Evolutionary conservation across 257 asterid species (phyloP), one percentile per base, ranked within the genome.

Genomic region (Solanum chilense): DNA sequence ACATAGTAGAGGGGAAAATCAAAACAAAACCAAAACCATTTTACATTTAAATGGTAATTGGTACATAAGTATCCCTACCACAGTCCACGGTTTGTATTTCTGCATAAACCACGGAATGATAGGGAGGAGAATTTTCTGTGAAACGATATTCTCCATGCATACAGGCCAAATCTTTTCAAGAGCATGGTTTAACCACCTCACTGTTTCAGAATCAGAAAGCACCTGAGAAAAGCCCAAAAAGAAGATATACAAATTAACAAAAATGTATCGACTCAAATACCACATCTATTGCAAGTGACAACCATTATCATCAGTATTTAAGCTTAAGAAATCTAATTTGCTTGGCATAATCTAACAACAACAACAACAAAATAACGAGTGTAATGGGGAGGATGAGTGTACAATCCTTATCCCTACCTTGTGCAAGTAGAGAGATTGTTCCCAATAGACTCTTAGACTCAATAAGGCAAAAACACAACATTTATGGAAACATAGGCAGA

Each of bases 41-140:
- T 81, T 16, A 89, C 71, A 10, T 39, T 93, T 88, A 95, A 1
- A 78, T 9, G 41, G 10, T 27, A 78, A 45, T 27, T 9, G 41
- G 41, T 45, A 78, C 5, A 78, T n/a, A 78, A 78, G 42, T 15
- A 45, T 78, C 39, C 84, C 18, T 47, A 96, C 99, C 95, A 91
- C 99, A 16, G 99, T 96, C 99, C 99, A 97, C n/a, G 99, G 99
- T 88, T 97, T 96, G 90, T 96, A 97, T 86, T 96, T 97, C 47
- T 94, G 92, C 89, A 97, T 90, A 94, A 97, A 97, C 99, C 99
- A 97, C 3, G 99, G 99, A 81, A 95, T 87, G 47, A 97, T 92
- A 62, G 99, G 99, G 37, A 96, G 98, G 88, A 97, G 96, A 73
- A 97, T 91, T 88, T 94, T 96, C 93, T 97, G 98, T 9, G 99